A percentile compares a stretch with the other conserved stretches of the same genome.
Conservation (phyloP, 2,329 filamentous ascomycete genomes). For the Botrytis fabae region DNA sequence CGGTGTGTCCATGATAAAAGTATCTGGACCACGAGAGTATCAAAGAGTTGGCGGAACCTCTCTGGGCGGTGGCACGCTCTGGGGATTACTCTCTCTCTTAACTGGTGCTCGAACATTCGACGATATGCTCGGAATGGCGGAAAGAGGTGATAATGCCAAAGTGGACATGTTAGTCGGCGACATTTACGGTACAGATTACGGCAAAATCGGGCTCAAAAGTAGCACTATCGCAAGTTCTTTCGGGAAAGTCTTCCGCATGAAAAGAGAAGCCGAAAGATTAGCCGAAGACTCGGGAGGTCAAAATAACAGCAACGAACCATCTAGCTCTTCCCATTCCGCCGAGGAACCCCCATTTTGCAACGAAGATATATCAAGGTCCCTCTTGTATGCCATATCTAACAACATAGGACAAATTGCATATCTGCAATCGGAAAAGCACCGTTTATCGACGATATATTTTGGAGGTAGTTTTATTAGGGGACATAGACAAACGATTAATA, state of each 20-base stretch:
- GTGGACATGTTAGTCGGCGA: constrained; percentile 98
- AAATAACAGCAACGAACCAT: constrained; percentile 32
- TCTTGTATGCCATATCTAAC: constrained; percentile 94
- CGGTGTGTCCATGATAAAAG: constrained; percentile 95
- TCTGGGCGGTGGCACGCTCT: constrained; percentile 93
- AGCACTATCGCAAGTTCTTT: constrained; percentile 95
- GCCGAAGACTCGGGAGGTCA: constrained; percentile 67
- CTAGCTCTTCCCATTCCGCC: constrained; percentile 1
- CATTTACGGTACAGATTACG: constrained; percentile 95
- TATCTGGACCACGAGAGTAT: constrained; percentile 82
- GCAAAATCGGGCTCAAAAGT: constrained; percentile 93
- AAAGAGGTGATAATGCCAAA: constrained; percentile 84
- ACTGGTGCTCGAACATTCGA: constrained; percentile 96
- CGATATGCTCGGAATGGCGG: constrained; percentile 92
- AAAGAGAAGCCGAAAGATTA: constrained; percentile 75
- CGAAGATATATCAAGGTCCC: constrained; percentile 84
- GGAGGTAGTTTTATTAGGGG: constrained; percentile 95
- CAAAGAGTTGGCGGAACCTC: constrained; percentile 93
- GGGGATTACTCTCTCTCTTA: constrained; percentile 87
- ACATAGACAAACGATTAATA: constrained; percentile 97
- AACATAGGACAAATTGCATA: constrained; percentile 98
- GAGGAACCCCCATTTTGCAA: constrained; percentile 60
- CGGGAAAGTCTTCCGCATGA: constrained; percentile 94
- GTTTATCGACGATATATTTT: constrained; percentile 91
- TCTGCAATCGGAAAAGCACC: constrained; percentile 93